phyloP scores from a whole-genome alignment of 2,329 filamentous ascomycete genomes.

The Nothophoma quercina region DNA sequence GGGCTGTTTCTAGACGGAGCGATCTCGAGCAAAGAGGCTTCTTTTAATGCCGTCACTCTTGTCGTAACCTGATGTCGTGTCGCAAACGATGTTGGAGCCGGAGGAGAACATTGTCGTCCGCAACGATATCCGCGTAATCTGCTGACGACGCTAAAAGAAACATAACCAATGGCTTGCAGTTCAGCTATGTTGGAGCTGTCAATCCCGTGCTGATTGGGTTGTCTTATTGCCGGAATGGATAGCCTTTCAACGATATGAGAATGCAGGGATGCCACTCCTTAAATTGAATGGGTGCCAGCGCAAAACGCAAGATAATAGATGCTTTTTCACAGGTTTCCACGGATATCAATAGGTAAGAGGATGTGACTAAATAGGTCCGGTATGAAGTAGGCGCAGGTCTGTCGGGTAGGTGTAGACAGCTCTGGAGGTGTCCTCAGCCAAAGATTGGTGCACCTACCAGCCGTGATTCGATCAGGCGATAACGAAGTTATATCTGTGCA shows the following conservation, averaged over 20 bases:
- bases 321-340: too few species aligned
- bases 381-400: too few species aligned
- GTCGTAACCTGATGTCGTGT: background rate
- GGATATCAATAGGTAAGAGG: too few species aligned
- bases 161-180: slow-evolving; percentile 1
- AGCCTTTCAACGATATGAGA: background rate
- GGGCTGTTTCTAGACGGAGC: background rate
- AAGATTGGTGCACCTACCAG: background rate
- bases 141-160: slow-evolving; percentile 23
- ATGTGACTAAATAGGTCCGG: too few species aligned
- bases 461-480: slow-evolving; percentile 1
- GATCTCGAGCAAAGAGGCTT: background rate
- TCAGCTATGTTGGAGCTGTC: background rate
- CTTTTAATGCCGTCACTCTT: background rate
- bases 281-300: background rate
- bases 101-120: background rate
- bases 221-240: background rate
- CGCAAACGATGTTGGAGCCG: background rate
- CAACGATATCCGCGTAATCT: slow-evolving; percentile 24
- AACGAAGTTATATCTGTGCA: slow-evolving; percentile 3
- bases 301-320: background rate
- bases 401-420: too few species aligned
- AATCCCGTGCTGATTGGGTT: background rate
- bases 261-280: background rate
- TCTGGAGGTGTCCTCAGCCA: too few species aligned